phyloP scores from a whole-genome alignment of 176 grass and related monocot species.

The Rhynchospora breviuscula region DNA sequence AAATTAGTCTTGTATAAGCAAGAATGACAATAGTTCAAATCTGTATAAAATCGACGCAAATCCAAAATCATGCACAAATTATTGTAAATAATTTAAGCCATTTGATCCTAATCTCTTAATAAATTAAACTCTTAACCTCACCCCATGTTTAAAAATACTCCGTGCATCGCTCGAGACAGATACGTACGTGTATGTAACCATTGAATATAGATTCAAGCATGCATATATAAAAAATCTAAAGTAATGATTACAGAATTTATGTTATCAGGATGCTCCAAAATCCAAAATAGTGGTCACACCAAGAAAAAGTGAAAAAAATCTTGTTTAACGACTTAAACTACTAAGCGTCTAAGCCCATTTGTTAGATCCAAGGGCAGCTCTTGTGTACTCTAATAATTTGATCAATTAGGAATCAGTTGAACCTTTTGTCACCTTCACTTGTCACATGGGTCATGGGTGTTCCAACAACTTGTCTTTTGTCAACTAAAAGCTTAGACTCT shows the following conservation, averaged over 20 bases:
- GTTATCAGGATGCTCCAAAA: neutral
- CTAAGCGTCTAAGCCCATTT: neutral
- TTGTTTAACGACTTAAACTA: slow-evolving; percentile 4
- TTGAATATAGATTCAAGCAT: neutral
- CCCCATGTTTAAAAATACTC: too few relatives aligned
- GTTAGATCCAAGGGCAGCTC: neutral
- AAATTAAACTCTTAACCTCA: too few relatives aligned
- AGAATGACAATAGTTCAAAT: too few relatives aligned
- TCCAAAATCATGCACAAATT: too few relatives aligned
- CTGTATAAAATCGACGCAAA: too few relatives aligned
- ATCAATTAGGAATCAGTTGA: neutral
- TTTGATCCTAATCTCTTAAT: too few relatives aligned
- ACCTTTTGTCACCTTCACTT: neutral
- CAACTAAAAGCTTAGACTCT: slow-evolving; percentile 5
- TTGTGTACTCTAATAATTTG: neutral
- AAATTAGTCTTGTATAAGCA: too few relatives aligned
- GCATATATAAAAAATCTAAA: neutral
- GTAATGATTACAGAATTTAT: neutral
- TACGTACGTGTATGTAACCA: neutral
- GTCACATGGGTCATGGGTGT: too few relatives aligned
- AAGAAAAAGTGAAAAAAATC: neutral
- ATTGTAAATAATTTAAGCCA: too few relatives aligned
- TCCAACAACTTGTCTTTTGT: neutral
- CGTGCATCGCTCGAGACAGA: neutral
- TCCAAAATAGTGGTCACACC: neutral